Conservation (phyloP, 768 basidiomycete genomes). For the Phaeotremella skinneri region DNA sequence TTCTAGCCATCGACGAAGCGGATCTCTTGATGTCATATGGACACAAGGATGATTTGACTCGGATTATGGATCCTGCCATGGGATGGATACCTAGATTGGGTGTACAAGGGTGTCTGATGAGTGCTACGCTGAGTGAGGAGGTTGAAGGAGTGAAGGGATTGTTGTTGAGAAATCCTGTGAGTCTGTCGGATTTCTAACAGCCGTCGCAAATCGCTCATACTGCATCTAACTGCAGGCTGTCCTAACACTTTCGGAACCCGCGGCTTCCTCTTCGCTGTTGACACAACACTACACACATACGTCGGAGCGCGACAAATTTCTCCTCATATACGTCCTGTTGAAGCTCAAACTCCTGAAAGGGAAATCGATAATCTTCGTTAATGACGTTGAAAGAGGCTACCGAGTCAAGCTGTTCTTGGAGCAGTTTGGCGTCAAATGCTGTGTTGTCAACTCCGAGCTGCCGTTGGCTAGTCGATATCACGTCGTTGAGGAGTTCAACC, state of each 20-base stretch:
- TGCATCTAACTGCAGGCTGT: constrained; percentile 60
- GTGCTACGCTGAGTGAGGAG: constrained; percentile 95
- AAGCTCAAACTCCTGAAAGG: constrained; percentile 94
- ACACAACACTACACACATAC: constrained; percentile 80
- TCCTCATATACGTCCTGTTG: constrained; percentile 90
- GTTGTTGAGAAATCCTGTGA: constrained; percentile 77
- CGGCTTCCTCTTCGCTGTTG: constrained; percentile 74
- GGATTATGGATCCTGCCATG: constrained; percentile 68
- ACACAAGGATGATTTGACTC: constrained; percentile 67
- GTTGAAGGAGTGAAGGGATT: constrained; percentile 88
- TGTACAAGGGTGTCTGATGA: constrained; percentile 92
- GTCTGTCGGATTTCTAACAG: constrained; percentile 41
- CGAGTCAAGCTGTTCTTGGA: constrained; percentile 96
- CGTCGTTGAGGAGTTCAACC: constrained; percentile 96
- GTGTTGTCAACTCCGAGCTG: constrained; percentile 92
- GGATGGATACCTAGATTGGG: constrained; percentile 50
- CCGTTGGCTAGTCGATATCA: constrained; percentile 97
- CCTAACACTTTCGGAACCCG: constrained; percentile 79
- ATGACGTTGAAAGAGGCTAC: constrained; percentile 90
- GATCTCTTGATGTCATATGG: constrained; percentile 96
- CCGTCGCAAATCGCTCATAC: not conserved
- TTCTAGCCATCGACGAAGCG: constrained; percentile 94
- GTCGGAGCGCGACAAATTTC: constrained; percentile 94
- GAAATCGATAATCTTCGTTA: constrained; percentile 95
- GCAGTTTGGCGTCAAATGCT: constrained; percentile 93